Conservation (phyloP, 371 early-diverging fungal genomes). For the Chytridium lagenaria region DNA sequence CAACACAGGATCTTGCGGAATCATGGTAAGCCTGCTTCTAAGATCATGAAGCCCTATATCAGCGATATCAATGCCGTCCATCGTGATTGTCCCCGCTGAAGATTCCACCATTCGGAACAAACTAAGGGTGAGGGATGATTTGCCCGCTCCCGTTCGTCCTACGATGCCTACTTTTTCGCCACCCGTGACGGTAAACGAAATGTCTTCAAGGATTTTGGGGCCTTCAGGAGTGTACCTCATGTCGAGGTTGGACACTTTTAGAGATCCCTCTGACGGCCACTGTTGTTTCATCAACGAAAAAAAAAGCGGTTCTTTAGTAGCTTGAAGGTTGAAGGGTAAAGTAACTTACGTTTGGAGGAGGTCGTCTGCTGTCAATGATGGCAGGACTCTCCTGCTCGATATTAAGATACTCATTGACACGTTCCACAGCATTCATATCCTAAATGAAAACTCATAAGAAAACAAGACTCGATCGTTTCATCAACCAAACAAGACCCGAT, state of each 20-base stretch:
- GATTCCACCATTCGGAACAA: constrained; percentile 68
- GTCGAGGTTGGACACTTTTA: constrained; percentile 56
- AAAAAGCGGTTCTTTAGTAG: too few relatives aligned
- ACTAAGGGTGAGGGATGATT: constrained; percentile 74
- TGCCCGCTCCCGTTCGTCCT: constrained; percentile 74
- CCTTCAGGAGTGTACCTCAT: constrained; percentile 47
- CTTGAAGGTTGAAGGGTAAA: constrained; percentile 8
- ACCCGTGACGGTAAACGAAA: constrained; percentile 66
- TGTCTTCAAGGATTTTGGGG: constrained; percentile 50
- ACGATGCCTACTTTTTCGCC: constrained; percentile 88
- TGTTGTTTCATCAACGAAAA: constrained; percentile 25
- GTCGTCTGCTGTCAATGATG: constrained; percentile 39
- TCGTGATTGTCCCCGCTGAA: constrained; percentile 72
- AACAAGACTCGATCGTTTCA: too few relatives aligned
- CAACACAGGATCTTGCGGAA: constrained; percentile 59
- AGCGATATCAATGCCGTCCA: constrained; percentile 64
- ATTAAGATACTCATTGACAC: constrained; percentile 71
- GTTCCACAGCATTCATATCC: constrained; percentile 85
- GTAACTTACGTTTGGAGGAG: constrained; percentile 22
- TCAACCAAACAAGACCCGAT: too few relatives aligned
- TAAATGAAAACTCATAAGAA: too few relatives aligned
- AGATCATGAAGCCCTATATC: constrained; percentile 45
- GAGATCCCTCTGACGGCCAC: constrained; percentile 67
- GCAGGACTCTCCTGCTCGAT: constrained; percentile 76
- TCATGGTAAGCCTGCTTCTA: constrained; percentile 47